Conservation (phyloP, 208 protist species). For the Acanthamoeba castellanii region DNA sequence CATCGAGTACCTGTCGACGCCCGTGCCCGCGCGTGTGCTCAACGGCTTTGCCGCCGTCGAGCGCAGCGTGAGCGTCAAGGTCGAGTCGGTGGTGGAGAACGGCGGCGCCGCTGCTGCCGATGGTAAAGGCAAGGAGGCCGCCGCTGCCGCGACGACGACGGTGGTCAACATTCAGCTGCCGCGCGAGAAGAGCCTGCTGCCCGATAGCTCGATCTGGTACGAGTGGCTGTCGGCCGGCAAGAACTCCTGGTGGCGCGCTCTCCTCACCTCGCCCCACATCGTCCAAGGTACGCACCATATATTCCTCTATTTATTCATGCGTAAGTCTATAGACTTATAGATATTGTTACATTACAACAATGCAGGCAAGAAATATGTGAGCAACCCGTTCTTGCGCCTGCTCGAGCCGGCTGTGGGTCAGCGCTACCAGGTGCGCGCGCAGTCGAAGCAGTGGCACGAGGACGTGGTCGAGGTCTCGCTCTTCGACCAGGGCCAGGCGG, state of each 20-base stretch:
- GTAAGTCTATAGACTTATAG: neutral
- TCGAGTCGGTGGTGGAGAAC: neutral
- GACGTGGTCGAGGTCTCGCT: conserved; percentile 60
- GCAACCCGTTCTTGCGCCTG: conserved; percentile 53
- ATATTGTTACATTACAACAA: neutral
- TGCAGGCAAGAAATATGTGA: conserved; percentile 63
- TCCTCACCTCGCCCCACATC: conserved; percentile 76
- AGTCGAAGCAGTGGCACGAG: conserved; percentile 50
- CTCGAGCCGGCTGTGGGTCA: conserved; percentile 34
- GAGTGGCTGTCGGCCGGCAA: conserved; percentile 71
- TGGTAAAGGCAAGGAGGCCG: neutral
- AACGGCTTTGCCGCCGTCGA: conserved; percentile 18
- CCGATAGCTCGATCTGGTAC: conserved; percentile 62
- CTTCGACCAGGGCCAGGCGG: conserved; percentile 11
- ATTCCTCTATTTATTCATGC: neutral
- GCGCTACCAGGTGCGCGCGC: conserved; percentile 46
- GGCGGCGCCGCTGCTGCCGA: neutral
- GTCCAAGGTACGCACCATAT: conserved; percentile 64
- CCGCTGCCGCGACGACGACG: neutral
- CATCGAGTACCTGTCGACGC: conserved; percentile 58
- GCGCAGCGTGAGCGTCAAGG: conserved; percentile 13
- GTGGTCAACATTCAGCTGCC: conserved; percentile 66
- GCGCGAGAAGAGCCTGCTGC: conserved; percentile 58
- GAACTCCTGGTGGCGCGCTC: conserved; percentile 76
- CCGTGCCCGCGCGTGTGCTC: conserved; percentile 28